These are phyloP conservation scores for Cryphonectria parasitica DNA, from an alignment of 2,329 filamentous ascomycete genomes.

Conservation along the genomic window DNA sequence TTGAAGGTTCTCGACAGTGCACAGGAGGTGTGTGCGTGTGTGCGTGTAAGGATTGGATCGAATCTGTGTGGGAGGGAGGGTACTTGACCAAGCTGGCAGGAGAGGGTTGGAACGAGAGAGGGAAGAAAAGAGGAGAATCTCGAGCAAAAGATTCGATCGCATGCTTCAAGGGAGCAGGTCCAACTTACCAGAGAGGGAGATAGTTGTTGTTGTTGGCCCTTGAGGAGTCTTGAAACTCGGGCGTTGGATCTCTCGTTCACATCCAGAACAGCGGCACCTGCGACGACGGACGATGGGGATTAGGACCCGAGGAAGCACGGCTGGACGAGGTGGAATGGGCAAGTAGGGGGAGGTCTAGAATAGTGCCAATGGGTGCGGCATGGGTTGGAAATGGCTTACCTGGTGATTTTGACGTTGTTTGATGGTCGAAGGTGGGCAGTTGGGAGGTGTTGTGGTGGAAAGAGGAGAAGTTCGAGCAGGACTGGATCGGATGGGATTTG, in stretches of 20 bases:
- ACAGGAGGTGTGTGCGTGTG: neutral
- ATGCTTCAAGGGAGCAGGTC: slow-evolving; percentile 36
- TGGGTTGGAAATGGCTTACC: slow-evolving; percentile 34
- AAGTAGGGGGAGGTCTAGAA: slow-evolving; percentile 19
- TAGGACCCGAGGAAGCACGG: slow-evolving; percentile 20
- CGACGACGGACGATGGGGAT: slow-evolving; percentile 30
- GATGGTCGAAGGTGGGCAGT: slow-evolving; percentile 37
- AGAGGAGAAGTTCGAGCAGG: slow-evolving; percentile 39
- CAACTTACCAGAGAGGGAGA: slow-evolving; percentile 43
- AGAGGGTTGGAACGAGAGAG: slow-evolving; percentile 27
- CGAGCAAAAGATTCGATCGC: slow-evolving; percentile 41
- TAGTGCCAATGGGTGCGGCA: slow-evolving; percentile 18
- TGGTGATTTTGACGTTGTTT: slow-evolving; percentile 33
- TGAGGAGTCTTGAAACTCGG: slow-evolving; percentile 34
- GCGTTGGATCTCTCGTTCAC: slow-evolving; percentile 31
- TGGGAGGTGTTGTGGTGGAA: slow-evolving; percentile 36
- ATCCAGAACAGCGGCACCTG: slow-evolving; percentile 32
- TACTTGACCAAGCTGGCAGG: slow-evolving; percentile 19
- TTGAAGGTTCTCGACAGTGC: slow-evolving; percentile 8
- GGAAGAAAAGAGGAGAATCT: slow-evolving; percentile 26
- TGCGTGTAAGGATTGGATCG: slow-evolving; percentile 9
- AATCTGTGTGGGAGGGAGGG: slow-evolving; percentile 6
- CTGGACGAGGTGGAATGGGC: slow-evolving; percentile 14
- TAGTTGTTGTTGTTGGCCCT: slow-evolving; percentile 40
- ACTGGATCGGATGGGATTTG: slow-evolving; percentile 33